These are phyloP conservation scores for Lactarius indigo DNA, from an alignment of 768 basidiomycete species.

Conservation along the genomic window DNA sequence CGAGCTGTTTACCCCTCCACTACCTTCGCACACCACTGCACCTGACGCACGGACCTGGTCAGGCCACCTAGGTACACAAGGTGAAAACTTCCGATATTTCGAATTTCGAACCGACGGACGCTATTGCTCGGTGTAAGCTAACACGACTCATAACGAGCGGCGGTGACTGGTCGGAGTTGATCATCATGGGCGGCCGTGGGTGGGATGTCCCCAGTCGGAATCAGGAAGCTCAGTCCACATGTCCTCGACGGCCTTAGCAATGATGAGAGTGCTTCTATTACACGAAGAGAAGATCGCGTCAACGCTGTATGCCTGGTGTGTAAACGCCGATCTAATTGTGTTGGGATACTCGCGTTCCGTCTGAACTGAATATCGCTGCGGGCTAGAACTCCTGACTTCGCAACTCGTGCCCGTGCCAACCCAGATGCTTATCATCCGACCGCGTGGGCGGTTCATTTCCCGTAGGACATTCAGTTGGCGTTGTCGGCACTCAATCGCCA, in stretches of 20 bases:
- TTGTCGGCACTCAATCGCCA: neutral
- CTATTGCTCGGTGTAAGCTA: neutral
- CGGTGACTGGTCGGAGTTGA: neutral
- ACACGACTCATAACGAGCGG: neutral
- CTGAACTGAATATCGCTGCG: neutral
- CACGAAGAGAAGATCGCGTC: neutral
- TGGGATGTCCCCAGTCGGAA: neutral
- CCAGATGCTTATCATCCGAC: neutral
- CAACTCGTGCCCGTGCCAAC: neutral
- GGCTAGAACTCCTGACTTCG: neutral
- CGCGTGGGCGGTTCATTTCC: neutral
- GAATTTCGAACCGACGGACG: neutral
- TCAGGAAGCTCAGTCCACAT: neutral
- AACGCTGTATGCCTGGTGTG: neutral
- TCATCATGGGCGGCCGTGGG: neutral
- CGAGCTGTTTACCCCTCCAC: neutral
- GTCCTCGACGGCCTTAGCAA: neutral
- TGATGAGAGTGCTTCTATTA: neutral
- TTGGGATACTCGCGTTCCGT: neutral
- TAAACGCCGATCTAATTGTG: neutral
- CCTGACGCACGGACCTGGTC: neutral
- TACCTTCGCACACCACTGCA: neutral
- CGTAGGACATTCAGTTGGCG: neutral
- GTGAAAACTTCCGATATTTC: neutral
- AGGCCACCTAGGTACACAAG: neutral